These are phyloP conservation scores for Jacaranda mimosifolia DNA, from an alignment of 257 asterid species.

Conservation along the genomic window DNA sequence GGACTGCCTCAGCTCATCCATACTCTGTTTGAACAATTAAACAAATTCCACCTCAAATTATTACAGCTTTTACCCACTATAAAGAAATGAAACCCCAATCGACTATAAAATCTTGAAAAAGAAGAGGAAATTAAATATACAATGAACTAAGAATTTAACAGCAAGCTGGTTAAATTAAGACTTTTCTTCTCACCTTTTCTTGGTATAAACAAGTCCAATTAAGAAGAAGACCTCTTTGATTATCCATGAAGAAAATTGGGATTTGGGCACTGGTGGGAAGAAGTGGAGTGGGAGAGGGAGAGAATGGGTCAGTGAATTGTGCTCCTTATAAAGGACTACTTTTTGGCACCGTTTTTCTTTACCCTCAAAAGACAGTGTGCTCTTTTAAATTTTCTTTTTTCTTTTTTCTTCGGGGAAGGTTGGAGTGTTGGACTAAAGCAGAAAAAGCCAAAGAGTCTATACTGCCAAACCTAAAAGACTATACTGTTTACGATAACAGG, in stretches of 20 bases:
- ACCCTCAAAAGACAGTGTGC: neutral
- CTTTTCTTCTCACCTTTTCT: constrained; percentile 62
- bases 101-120: constrained; percentile 23
- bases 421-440: constrained; percentile 40
- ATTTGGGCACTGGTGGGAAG: neutral
- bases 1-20: constrained; percentile 74
- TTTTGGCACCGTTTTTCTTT: constrained; percentile 24
- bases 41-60: neutral
- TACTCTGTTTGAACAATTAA: constrained; percentile 51
- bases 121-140: constrained; percentile 12
- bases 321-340: constrained; percentile 38
- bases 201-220: constrained; percentile 63
- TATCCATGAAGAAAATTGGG: constrained; percentile 50
- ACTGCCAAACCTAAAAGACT: constrained; percentile 22
- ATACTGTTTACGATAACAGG: neutral
- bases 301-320: neutral
- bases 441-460: constrained; percentile 43
- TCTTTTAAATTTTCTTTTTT: neutral
- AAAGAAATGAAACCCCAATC: neutral
- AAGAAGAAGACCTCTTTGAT: constrained; percentile 54
- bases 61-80: neutral
- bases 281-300: neutral
- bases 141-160: constrained; percentile 40
- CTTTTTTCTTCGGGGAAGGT: constrained; percentile 11
- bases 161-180: neutral